Conservation (phyloP, 352 stramenopile genomes). For the Phytophthora quininea region DNA sequence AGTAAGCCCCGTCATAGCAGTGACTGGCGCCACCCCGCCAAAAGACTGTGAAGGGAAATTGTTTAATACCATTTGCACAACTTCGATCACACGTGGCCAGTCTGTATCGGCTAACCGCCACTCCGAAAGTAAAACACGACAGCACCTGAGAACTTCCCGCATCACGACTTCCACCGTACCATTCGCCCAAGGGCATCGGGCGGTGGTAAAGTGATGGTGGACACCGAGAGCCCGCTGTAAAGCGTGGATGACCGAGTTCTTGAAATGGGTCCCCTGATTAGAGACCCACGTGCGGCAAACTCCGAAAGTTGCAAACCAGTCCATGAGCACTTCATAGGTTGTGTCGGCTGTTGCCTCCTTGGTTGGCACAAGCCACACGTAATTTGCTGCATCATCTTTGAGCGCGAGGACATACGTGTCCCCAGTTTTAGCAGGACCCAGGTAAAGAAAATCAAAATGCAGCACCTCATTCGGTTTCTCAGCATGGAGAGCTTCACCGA, state of each 20-base stretch:
- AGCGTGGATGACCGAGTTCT: constrained; percentile 32
- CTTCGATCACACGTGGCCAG: constrained; percentile 24
- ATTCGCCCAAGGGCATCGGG: constrained; percentile 34
- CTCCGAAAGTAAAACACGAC: constrained; percentile 22
- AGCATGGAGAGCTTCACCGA: constrained; percentile 3
- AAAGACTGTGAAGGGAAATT: constrained; percentile 18
- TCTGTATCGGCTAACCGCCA: constrained; percentile 8
- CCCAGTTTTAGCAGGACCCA: constrained; percentile 1
- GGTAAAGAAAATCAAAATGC: constrained; percentile 11
- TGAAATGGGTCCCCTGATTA: constrained; percentile 40
- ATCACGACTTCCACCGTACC: constrained; percentile 43
- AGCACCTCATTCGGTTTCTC: constrained; percentile 4
- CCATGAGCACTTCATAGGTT: background rate
- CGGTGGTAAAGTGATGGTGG: constrained; percentile 35
- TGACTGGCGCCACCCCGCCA: constrained; percentile 26
- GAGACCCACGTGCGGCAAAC: constrained; percentile 28
- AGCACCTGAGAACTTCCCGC: constrained; percentile 14
- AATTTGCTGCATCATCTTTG: constrained; percentile 38
- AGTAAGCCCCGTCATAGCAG: constrained; percentile 18
- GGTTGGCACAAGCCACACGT: constrained; percentile 24
- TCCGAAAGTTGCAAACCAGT: constrained; percentile 13
- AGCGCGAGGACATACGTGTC: constrained; percentile 20
- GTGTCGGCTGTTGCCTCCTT: constrained; percentile 5
- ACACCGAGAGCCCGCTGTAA: constrained; percentile 6
- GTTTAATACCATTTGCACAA: constrained; percentile 36